phyloP scores from a whole-genome alignment of 2,329 filamentous ascomycete species.

The Ilyonectria sp. region DNA sequence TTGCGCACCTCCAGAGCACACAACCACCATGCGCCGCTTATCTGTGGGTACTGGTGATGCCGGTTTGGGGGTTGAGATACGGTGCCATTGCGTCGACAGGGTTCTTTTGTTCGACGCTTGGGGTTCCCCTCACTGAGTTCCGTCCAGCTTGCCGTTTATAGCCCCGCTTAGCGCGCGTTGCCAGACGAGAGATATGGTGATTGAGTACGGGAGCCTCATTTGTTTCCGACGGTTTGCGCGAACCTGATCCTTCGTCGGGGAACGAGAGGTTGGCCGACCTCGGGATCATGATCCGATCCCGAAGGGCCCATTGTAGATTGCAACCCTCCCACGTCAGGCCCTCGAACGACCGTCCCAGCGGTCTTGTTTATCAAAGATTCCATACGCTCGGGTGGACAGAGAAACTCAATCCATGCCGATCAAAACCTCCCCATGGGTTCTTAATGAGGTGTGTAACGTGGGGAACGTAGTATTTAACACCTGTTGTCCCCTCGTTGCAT shows the following conservation, averaged over 20 bases:
- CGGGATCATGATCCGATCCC: slow-evolving; percentile 26
- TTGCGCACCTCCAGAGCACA: background rate
- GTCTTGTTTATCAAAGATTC: background rate
- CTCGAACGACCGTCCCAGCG: background rate
- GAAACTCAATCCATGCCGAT: background rate
- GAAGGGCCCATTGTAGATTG: slow-evolving; percentile 16
- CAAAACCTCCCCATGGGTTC: slow-evolving; percentile 1
- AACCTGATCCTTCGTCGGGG: slow-evolving; percentile 1
- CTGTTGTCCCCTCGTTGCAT: background rate
- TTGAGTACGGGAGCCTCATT: background rate
- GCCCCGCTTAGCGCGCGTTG: slow-evolving; percentile 3
- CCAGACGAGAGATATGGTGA: background rate
- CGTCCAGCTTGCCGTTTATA: slow-evolving; percentile 7
- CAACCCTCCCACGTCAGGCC: slow-evolving; percentile 11
- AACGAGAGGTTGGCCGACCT: slow-evolving; percentile 9
- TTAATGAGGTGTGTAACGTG: background rate
- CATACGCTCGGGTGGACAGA: background rate
- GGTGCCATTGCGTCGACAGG: slow-evolving; percentile 20
- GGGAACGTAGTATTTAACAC: slow-evolving; percentile 15
- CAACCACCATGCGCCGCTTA: slow-evolving; percentile 12
- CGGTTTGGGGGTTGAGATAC: slow-evolving; percentile 24
- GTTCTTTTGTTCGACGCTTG: slow-evolving; percentile 28
- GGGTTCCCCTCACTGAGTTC: slow-evolving; percentile 22
- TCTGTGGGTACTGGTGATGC: slow-evolving; percentile 20
- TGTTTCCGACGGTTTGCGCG: background rate